Conservation (phyloP, 176 grass and related monocot genomes). For the Triticum dicoccoides region DNA sequence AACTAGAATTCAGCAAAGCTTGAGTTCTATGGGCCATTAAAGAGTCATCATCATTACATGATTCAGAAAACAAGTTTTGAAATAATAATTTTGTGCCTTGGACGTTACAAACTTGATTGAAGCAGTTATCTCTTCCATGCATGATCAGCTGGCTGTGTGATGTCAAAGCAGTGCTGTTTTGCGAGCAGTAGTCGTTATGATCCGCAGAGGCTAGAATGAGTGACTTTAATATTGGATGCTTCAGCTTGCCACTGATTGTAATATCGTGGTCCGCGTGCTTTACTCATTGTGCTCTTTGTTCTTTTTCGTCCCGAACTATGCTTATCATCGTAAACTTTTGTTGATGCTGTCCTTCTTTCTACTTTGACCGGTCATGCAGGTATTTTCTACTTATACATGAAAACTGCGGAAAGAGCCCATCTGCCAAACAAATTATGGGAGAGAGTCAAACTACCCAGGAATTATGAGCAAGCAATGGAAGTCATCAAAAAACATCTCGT, state of each 20-base stretch:
- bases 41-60: neutral
- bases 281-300: neutral
- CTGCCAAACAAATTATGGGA: constrained; percentile 92
- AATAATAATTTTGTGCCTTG: neutral
- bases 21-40: neutral
- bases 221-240: neutral
- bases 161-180: neutral
- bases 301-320: neutral
- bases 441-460: constrained; percentile 85
- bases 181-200: neutral
- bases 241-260: neutral
- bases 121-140: neutral
- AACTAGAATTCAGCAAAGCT: neutral
- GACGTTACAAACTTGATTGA: neutral
- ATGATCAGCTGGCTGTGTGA: neutral
- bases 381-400: constrained; percentile 96
- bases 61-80: neutral
- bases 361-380: constrained; percentile 39
- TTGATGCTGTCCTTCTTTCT: neutral
- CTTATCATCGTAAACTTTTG: neutral
- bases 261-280: neutral
- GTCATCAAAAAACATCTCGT: constrained; percentile 83
- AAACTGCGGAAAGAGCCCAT: constrained; percentile 97
- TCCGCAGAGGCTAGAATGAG: neutral
- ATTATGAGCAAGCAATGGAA: constrained; percentile 90